phyloP scores from a whole-genome alignment of 2,329 filamentous ascomycete genomes.

The Lasiodiplodia sp. region DNA sequence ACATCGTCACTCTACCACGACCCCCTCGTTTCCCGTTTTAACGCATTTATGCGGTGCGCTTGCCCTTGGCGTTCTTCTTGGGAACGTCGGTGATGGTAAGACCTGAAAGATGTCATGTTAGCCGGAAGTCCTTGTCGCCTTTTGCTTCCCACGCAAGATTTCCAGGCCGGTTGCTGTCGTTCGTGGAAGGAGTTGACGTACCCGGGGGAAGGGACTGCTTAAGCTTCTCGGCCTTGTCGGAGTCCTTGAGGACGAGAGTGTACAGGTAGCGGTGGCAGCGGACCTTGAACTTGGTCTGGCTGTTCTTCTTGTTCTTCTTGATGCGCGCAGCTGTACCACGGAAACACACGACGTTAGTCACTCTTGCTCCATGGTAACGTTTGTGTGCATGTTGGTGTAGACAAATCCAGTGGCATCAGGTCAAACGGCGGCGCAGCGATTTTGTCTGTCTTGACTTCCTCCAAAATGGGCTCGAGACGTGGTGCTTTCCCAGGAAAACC shows the following conservation, averaged over 20 bases:
- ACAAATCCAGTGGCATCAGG: not conserved
- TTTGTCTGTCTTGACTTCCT: not conserved
- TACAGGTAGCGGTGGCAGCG: conserved; percentile 96
- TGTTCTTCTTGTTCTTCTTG: conserved; percentile 89
- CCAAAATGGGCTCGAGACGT: not conserved
- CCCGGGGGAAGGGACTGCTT: conserved; percentile 98
- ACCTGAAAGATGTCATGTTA: conserved; percentile 47
- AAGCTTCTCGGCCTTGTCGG: conserved; percentile 99
- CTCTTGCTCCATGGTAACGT: no score
- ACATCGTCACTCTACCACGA: conserved; percentile 19
- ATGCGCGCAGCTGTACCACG: conserved; percentile 57
- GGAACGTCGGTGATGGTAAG: conserved; percentile 67
- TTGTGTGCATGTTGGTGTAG: not conserved
- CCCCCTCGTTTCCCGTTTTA: not conserved
- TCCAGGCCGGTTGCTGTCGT: not conserved
- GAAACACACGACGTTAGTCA: not conserved
- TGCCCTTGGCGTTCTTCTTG: conserved; percentile 69
- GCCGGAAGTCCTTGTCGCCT: not conserved
- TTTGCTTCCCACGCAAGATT: not conserved
- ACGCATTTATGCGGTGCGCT: conserved; percentile 42
- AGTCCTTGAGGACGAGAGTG: conserved; percentile 98
- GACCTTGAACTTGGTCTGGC: conserved; percentile 99
- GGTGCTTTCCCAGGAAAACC: not conserved
- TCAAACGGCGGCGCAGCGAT: not conserved
- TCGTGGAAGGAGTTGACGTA: conserved; percentile 61